phyloP scores from a whole-genome alignment of 768 basidiomycete genomes.

The Epithele typhae region DNA sequence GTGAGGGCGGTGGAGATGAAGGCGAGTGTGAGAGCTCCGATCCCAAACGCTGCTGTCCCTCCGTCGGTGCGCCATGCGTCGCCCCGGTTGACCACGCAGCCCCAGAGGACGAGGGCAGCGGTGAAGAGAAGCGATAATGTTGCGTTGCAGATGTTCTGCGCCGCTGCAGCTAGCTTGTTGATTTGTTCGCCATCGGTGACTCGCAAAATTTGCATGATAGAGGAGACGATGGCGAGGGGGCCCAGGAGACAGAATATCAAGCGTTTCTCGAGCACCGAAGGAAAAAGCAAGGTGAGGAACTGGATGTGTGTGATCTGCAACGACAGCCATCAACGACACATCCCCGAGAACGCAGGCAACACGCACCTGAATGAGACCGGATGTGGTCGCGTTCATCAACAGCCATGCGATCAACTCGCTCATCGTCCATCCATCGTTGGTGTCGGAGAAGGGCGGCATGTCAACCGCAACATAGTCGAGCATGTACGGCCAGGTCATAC shows the following conservation, averaged over 20 bases:
- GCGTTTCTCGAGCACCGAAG: conserved; percentile 81
- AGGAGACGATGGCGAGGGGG: conserved; percentile 81
- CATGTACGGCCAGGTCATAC: conserved; percentile 91
- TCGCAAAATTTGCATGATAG: conserved; percentile 79
- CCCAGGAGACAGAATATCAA: conserved; percentile 85
- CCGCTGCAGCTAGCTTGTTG: conserved; percentile 58
- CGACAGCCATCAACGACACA: background rate
- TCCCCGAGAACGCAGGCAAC: background rate
- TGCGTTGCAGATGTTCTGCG: conserved; percentile 93
- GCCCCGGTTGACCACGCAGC: conserved; percentile 79
- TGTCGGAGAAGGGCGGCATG: conserved; percentile 43
- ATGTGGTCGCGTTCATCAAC: conserved; percentile 81
- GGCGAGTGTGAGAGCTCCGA: conserved; percentile 79
- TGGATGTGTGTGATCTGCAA: conserved; percentile 93
- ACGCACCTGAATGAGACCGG: conserved; percentile 76
- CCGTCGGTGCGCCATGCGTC: conserved; percentile 97
- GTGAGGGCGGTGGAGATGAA: conserved; percentile 80
- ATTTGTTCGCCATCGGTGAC: conserved; percentile 38
- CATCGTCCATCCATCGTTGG: conserved; percentile 49
- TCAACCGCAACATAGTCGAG: conserved; percentile 84
- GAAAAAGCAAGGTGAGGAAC: conserved; percentile 92
- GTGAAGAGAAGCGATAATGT: conserved; percentile 96
- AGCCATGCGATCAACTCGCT: conserved; percentile 76
- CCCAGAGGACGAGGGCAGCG: conserved; percentile 87
- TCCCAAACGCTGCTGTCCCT: conserved; percentile 92